Percentiles rank a stretch among this genome's conserved stretches.
phyloP scores from a whole-genome alignment of 169 alveolate species.

The Plasmodium chabaudi region DNA sequence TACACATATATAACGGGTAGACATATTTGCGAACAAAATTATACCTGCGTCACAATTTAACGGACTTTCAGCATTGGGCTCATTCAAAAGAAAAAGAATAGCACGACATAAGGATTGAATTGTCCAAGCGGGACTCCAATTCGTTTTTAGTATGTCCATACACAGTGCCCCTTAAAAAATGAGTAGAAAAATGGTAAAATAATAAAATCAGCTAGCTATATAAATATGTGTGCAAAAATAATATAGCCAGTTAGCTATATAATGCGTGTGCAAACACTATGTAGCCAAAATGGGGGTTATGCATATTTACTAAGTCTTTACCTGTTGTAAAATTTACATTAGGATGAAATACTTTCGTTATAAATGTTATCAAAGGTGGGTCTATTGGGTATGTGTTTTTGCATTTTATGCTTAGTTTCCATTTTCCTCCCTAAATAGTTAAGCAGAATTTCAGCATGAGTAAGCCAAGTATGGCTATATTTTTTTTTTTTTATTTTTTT shows the following conservation, averaged over 20 bases:
- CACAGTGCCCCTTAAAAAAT: slow-evolving; percentile 91
- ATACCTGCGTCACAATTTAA: slow-evolving; percentile 97
- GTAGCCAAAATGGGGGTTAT: too few species aligned
- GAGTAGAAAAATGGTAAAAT: too few species aligned
- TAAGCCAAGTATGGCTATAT: neutral
- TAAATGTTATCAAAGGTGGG: slow-evolving; percentile 95
- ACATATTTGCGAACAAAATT: too few species aligned
- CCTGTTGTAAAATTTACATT: slow-evolving; percentile 96
- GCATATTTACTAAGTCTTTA: slow-evolving; percentile 19
- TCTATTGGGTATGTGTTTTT: slow-evolving; percentile 94
- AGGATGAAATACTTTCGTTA: slow-evolving; percentile 97
- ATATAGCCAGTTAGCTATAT: neutral
- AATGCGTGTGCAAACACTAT: neutral
- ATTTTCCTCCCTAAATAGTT: slow-evolving; percentile 86
- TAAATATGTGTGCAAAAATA: neutral
- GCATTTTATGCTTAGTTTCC: slow-evolving; percentile 90
- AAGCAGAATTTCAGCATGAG: neutral
- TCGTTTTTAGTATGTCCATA: slow-evolving; percentile 93
- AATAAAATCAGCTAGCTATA: neutral
- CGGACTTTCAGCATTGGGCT: slow-evolving; percentile 98
- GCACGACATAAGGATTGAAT: slow-evolving; percentile 95
- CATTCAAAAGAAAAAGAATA: slow-evolving; percentile 89
- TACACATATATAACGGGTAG: too few species aligned
- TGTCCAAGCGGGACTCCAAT: slow-evolving; percentile 98
- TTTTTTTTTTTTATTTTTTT: neutral